phyloP scores from a whole-genome alignment of 306 rosid species.

The Lagenaria siceraria region DNA sequence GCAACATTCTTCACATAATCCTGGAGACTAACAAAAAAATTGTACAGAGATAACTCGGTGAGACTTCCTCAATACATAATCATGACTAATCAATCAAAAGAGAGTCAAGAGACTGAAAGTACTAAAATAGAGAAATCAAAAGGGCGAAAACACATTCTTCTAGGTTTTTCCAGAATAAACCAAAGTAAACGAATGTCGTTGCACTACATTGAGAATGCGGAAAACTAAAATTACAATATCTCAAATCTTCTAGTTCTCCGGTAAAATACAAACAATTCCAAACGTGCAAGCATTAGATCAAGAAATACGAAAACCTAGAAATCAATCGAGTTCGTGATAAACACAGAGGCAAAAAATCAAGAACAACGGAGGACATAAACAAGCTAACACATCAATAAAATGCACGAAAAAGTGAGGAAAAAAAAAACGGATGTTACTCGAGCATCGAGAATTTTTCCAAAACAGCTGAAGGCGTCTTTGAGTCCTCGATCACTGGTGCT shows the following conservation, averaged over 20 bases:
- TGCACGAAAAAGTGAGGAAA: background rate
- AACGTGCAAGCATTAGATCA: too few species aligned
- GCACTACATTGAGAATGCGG: background rate
- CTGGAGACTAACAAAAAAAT: background rate
- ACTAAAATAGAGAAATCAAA: too few species aligned
- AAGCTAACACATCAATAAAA: too few species aligned
- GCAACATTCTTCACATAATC: too few species aligned
- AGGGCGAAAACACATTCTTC: background rate
- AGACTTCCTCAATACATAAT: background rate
- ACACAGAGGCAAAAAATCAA: background rate
- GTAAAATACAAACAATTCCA: too few species aligned
- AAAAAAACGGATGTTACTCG: background rate
- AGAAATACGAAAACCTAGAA: background rate
- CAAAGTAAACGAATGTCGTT: background rate
- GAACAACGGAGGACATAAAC: too few species aligned
- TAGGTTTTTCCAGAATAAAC: background rate
- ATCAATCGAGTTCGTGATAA: background rate
- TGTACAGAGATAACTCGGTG: background rate
- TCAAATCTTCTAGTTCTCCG: too few species aligned
- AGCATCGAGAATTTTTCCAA: slow-evolving; percentile 10
- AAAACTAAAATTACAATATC: background rate
- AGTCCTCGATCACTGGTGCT: slow-evolving; percentile 9
- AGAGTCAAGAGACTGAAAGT: too few species aligned
- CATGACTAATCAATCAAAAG: background rate
- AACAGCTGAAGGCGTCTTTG: slow-evolving; percentile 18